These are phyloP conservation scores for Colletotrichum orbiculare DNA, from an alignment of 2,329 filamentous ascomycete species.

Conservation along the genomic window DNA sequence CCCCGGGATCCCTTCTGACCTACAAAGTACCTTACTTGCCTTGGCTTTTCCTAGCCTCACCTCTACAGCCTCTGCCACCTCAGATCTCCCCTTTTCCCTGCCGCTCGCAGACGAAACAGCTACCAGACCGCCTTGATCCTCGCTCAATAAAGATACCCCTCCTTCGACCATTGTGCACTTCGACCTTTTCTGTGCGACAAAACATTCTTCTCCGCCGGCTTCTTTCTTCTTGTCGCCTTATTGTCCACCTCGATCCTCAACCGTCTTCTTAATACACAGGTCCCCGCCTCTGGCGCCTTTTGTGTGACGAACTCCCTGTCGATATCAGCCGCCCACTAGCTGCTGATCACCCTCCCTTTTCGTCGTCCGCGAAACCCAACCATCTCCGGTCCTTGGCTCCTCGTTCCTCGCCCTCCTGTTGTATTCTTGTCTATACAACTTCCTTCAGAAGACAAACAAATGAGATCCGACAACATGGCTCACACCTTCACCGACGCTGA, in stretches of 20 bases:
- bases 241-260: neutral
- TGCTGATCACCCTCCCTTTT: slow-evolving; percentile 36
- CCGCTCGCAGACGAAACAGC: slow-evolving; percentile 30
- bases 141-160: slow-evolving; percentile 19
- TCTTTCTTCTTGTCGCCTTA: slow-evolving; percentile 16
- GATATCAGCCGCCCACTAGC: slow-evolving; percentile 28
- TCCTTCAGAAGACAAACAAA: neutral
- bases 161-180: neutral
- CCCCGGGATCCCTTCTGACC: too few species aligned
- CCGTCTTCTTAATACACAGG: slow-evolving; percentile 9
- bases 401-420: slow-evolving; percentile 6
- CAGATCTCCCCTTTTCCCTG: slow-evolving; percentile 31
- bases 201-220: slow-evolving; percentile 7
- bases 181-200: slow-evolving; percentile 1
- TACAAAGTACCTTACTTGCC: slow-evolving; percentile 2
- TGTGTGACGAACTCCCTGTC: slow-evolving; percentile 27
- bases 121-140: slow-evolving; percentile 17
- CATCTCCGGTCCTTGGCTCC: neutral
- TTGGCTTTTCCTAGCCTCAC: slow-evolving; percentile 14
- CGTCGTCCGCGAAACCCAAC: slow-evolving; percentile 22
- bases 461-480: slow-evolving; percentile 28
- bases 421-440: slow-evolving; percentile 4
- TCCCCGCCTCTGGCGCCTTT: slow-evolving; percentile 6
- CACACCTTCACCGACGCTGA: slow-evolving; percentile 69
- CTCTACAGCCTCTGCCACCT: slow-evolving; percentile 13